These are phyloP conservation scores for Haberlea rhodopensis DNA, from an alignment of 257 asterid genomes.

Conservation along the genomic window DNA sequence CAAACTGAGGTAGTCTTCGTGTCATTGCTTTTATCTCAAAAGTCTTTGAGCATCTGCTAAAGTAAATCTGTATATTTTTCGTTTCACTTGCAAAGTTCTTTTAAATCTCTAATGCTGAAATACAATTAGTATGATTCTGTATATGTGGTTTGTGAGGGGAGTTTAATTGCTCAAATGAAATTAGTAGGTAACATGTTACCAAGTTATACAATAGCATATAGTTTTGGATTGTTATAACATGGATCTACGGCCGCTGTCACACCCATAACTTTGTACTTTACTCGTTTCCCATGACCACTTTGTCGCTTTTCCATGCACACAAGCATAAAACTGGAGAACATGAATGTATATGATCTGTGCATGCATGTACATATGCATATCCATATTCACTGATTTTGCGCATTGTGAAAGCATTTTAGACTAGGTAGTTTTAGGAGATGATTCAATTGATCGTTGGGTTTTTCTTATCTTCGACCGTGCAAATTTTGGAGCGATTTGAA, in stretches of 20 bases:
- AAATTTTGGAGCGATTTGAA: background rate
- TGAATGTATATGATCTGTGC: background rate
- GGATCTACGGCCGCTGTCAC: background rate
- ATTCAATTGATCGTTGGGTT: background rate
- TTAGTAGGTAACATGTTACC: background rate
- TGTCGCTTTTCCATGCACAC: background rate
- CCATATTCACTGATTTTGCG: background rate
- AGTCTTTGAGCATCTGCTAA: conserved; percentile 10
- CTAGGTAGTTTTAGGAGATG: background rate
- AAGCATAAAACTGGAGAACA: background rate
- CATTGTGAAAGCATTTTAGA: background rate
- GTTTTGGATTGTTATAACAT: background rate
- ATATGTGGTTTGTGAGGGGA: background rate
- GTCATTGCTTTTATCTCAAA: conserved; percentile 2
- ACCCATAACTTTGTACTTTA: background rate
- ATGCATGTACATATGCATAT: background rate
- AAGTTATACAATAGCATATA: background rate
- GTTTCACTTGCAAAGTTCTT: background rate
- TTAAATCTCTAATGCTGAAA: background rate
- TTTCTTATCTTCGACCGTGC: background rate
- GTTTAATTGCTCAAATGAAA: background rate
- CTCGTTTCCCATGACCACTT: background rate
- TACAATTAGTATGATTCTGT: background rate
- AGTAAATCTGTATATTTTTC: background rate
- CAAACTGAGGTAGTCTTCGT: conserved; percentile 75